Base-by-base conservation (phyloP, 2,329 filamentous ascomycete genomes). In the Botrytis byssoidea region DNA sequence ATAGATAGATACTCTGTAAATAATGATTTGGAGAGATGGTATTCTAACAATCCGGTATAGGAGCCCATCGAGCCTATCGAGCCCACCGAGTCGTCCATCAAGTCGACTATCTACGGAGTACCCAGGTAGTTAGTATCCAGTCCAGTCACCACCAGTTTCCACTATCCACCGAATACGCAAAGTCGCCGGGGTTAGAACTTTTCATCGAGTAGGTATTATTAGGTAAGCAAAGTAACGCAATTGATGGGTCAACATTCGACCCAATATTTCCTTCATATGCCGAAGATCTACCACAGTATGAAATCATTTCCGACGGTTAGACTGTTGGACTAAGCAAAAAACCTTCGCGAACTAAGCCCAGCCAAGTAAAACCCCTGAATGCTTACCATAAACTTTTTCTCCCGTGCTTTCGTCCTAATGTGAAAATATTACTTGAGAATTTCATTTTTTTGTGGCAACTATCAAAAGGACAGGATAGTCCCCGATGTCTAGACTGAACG, bases 391-490 rank as follows among this genome's bases (percentile, higher is more conserved):
- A 22, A 16, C 25, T 29, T 67, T 68, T 68, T 57, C 48, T 29
- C 40, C 48, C 48, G 65, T 68, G 66, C 48, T 68, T 42, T 22
- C 25, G 12, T 20, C 48, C 66, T 57, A 68, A 40, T 14, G 16
- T 61, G 67, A 61, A 70, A 60, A 59, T 46, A 46, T 70, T 70
- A 70, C 67, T n/a, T 70, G 67, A 70, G 14, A 61, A 44, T 70
- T 70, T 60, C n/a, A 25, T 7, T 61, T 70, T 61, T 61, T 70
- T 46, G 37, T 70, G 67, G 67, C 48, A 70, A 70, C 51, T 37
- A n/a, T 14, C 20, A n/a, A 22, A 46, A n/a, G 40, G 35, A 61
- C 29, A 70, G 40, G n/a, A 70, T 61, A 20, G 20, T 25, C 55
- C 66, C 66, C 37, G 66, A 40, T 44, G 25, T 42, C 48, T 57